Conservation (phyloP, 768 basidiomycete genomes). For the Termitomyces sp. region DNA sequence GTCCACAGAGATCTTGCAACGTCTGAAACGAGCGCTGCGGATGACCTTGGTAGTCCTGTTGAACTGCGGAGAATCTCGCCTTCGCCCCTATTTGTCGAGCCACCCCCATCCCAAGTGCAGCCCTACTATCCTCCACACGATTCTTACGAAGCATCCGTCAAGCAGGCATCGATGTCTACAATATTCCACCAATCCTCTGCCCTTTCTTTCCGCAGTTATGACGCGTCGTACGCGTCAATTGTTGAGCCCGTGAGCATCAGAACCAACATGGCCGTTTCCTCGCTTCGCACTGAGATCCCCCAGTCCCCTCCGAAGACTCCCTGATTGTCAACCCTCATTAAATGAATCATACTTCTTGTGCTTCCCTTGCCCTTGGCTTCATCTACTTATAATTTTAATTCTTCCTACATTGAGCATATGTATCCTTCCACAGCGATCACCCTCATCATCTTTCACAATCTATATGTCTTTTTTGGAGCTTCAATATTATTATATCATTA, state of each 20-base stretch:
- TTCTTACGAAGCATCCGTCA: slow-evolving; percentile 8
- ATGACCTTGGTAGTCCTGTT: slow-evolving; percentile 10
- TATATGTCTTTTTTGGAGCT: neutral
- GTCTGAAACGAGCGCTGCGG: slow-evolving; percentile 8
- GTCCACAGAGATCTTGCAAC: slow-evolving; percentile 46
- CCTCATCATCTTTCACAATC: neutral
- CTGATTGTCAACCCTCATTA: neutral
- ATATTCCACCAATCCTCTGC: slow-evolving; percentile 3
- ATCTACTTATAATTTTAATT: neutral
- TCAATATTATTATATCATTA: neutral
- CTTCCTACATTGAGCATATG: neutral
- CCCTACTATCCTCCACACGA: slow-evolving; percentile 7
- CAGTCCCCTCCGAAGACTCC: slow-evolving; percentile 16
- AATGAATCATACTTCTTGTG: neutral
- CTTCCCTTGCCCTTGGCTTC: neutral
- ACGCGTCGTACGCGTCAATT: slow-evolving; percentile 6
- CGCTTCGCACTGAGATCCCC: slow-evolving; percentile 35
- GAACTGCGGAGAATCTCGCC: slow-evolving; percentile 7
- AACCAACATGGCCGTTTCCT: slow-evolving; percentile 39
- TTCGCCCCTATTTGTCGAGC: slow-evolving; percentile 8
- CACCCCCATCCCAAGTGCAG: slow-evolving; percentile 6
- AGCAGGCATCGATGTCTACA: slow-evolving; percentile 1
- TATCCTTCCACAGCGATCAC: neutral
- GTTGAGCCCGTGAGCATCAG: slow-evolving; percentile 23
- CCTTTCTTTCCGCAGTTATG: slow-evolving; percentile 2